Evolutionary conservation across 805 yeast genomes (phyloP).

Genomic region (Starmerella vitae): DNA sequence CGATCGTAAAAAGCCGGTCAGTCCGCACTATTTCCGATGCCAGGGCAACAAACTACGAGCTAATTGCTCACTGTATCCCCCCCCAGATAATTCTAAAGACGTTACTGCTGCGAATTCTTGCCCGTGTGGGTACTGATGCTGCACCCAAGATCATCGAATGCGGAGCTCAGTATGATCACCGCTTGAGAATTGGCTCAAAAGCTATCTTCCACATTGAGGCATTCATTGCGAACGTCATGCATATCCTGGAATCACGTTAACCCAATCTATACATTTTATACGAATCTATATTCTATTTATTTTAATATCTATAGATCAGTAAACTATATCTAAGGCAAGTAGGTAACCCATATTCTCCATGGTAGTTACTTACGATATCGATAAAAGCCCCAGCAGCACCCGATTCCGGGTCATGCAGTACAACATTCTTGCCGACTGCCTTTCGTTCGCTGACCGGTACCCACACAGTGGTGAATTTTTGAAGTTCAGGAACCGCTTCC

Average conservation of each 20-base stretch:
- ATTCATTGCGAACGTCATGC: slow-evolving; percentile 79
- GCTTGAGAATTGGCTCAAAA: slow-evolving; percentile 73
- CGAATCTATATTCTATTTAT: no score
- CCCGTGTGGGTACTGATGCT: slow-evolving; percentile 20
- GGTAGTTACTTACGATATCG: no score
- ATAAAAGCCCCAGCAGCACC: no score
- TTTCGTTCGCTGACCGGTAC: no score
- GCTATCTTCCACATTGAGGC: slow-evolving; percentile 93
- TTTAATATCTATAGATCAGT: no score
- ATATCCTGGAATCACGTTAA: slow-evolving; percentile 50
- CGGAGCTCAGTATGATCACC: slow-evolving; percentile 59
- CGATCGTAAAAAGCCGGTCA: slow-evolving; percentile 46
- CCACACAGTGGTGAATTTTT: no score
- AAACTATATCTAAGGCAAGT: no score
- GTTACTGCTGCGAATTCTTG: slow-evolving; percentile 30
- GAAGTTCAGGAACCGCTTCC: no score
- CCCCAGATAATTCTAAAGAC: slow-evolving; percentile 64
- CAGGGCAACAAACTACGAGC: slow-evolving; percentile 63
- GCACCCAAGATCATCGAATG: slow-evolving; percentile 35
- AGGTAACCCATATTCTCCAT: no score
- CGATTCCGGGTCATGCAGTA: no score
- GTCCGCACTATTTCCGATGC: slow-evolving; percentile 38
- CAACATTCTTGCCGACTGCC: no score
- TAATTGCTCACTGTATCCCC: slow-evolving; percentile 88
- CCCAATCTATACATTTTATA: no score